Base-by-base conservation (phyloP, 371 early-diverging fungal species). In the Rhizomucor pusillus region DNA sequence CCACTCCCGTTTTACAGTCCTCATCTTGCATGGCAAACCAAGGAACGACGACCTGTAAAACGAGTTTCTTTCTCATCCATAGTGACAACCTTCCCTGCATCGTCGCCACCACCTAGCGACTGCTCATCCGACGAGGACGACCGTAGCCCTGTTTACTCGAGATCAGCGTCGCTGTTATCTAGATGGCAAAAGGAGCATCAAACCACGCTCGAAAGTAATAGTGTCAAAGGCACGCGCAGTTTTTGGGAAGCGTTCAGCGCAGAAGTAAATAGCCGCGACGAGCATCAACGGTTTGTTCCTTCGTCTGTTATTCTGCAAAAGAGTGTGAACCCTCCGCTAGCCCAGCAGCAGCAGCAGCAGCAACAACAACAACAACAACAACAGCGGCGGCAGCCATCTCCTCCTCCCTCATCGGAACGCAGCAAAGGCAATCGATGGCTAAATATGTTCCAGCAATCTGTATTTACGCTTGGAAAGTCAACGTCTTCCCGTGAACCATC, bases 161-260 rank as follows among this genome's bases (percentile, higher is more conserved):
- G n/a, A n/a, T 56, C 56, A 18, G 22, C 56, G 12, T 34, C 29
- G 4, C 19, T 56, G 14, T 48, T 56, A 24, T 56, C 56, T 20
- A 3, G 23, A 25, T 56, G 56, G 56, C 56, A 56, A 25, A 39
- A 56, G 35, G 24, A 56, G 23, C 56, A 56, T 34, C 45, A 56
- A 22, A 36, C 39, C 36, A 19, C 51, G 14, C 35, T n/a, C 25
- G 29, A 23, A 22, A n/a, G 35, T 41, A 12, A 23, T 25, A 40
- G 14, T n/a, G 29, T 18, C 16, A 43, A 24, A 10, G 39, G 39
- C 24, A 56, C 56, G 5, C 37, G 56, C 19, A 41, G 48, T 5
- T 56, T 56, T 48, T 56, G 56, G 56, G 49, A 56, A 25, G 40
- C 56, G n/a, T 56, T 56, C 35, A 56, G 25, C 40, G 43, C 39